Conservation (phyloP, 1,284 basidiomycete species). For the Microbotryum lychnidis-dioicae region DNA sequence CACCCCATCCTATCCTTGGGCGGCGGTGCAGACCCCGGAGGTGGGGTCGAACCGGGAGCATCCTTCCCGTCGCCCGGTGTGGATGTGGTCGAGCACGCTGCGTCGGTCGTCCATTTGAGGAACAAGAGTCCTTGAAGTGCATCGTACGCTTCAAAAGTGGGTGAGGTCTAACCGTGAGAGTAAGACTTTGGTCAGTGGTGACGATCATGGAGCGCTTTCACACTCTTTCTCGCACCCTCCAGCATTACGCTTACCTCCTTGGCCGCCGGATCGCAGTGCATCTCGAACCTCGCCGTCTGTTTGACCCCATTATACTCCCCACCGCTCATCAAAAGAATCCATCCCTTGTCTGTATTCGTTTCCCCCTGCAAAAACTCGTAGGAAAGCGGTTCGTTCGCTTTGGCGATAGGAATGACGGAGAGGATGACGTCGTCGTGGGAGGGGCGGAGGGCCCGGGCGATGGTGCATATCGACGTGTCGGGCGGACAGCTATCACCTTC, state of each 20-base stretch:
- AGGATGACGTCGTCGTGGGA: constrained; percentile 22
- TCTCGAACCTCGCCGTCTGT: constrained; percentile 20
- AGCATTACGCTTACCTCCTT: constrained; percentile 11
- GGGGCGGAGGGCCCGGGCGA: constrained; percentile 4
- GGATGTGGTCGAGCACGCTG: constrained; percentile 42
- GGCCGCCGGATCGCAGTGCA: constrained; percentile 21
- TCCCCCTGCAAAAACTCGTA: constrained; percentile 1
- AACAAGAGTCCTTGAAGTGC: constrained; percentile 44
- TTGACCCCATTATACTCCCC: constrained; percentile 19
- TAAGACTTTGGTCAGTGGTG: no score
- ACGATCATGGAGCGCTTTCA: neutral
- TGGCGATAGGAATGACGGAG: constrained; percentile 22
- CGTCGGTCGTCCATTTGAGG: constrained; percentile 49
- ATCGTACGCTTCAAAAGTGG: constrained; percentile 55
- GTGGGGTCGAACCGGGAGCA: neutral
- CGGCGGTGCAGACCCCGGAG: constrained; percentile 26
- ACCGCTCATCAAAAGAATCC: constrained; percentile 17
- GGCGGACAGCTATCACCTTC: constrained; percentile 18
- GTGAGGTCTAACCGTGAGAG: constrained; percentile 31
- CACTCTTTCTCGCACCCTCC: neutral
- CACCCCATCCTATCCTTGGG: constrained; percentile 55
- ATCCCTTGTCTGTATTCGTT: neutral
- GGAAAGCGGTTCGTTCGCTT: neutral
- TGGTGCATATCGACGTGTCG: constrained; percentile 25
- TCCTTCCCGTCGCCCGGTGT: constrained; percentile 41